Evolutionary conservation across 768 basidiomycete genomes (phyloP).

Genomic region (Kwoniella shandongensis): DNA sequence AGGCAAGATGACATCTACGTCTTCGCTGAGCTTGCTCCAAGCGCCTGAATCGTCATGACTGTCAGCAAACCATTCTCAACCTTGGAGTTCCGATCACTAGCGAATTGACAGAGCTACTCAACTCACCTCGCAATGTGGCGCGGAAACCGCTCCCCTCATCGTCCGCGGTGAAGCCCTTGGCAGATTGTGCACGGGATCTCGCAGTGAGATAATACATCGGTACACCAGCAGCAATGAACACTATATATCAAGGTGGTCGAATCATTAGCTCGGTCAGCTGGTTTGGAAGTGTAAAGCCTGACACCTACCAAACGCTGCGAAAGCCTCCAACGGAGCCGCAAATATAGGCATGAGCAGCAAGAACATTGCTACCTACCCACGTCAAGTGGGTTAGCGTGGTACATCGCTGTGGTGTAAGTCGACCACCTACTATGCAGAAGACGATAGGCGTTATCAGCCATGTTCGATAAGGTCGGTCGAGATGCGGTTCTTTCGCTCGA

Average conservation of each 20-base stretch:
- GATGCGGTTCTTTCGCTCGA: slow-evolving; percentile 81
- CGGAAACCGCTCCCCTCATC: slow-evolving; percentile 13
- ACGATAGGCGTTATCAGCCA: slow-evolving; percentile 86
- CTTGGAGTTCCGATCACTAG: too few relatives aligned
- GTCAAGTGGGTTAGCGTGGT: too few relatives aligned
- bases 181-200: slow-evolving; percentile 21
- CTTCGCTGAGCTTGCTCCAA: slow-evolving; percentile 32
- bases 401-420: background rate
- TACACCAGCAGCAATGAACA: slow-evolving; percentile 46
- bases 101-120: too few relatives aligned
- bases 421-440: slow-evolving; percentile 73
- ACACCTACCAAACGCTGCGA: slow-evolving; percentile 81
- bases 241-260: too few relatives aligned
- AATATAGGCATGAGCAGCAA: slow-evolving; percentile 90
- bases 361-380: slow-evolving; percentile 88
- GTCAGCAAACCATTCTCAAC: background rate
- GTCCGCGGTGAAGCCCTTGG: slow-evolving; percentile 4
- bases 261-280: slow-evolving; percentile 3
- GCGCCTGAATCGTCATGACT: slow-evolving; percentile 17
- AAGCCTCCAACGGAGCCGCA: slow-evolving; percentile 84
- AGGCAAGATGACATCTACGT: slow-evolving; percentile 22
- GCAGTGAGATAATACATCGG: slow-evolving; percentile 52
- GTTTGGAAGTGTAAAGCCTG: too few relatives aligned
- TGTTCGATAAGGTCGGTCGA: slow-evolving; percentile 88
- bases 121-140: slow-evolving; percentile 24